Evolutionary conservation across 305 asterid species (phyloP), one percentile per base, ranked within the genome.

Genomic region (Fraxinus floribunda): DNA sequence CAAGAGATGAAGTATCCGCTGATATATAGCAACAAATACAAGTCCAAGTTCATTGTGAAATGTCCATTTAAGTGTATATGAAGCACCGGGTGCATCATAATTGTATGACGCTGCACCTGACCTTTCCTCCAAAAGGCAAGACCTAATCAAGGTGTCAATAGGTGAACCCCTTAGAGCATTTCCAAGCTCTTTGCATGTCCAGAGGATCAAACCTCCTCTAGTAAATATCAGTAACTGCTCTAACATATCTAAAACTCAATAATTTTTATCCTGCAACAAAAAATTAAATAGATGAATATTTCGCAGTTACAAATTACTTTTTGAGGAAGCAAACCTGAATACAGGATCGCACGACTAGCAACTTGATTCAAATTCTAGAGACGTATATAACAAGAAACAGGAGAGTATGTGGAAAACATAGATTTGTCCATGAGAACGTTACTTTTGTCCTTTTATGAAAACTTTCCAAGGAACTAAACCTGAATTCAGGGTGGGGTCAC

Each of bases 121-220:
- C 71, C 99, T 89, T 81, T 95, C 99, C 91, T 95, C 99, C 92
- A 95, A 88, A 76, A 95, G 95, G 91, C 98, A 95, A 44, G 99
- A 94, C 89, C 97, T 88, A 66, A 95, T 95, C 86, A 95, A 78
- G 66, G 97, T 88, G 83, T 94, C 97, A 78, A 95, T 95, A 0
- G 97, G 98, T 1, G 98, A 93, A 30, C 98, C 98, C 82, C 91
- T 91, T 32, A 95, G 97, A 60, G 97, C 98, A 89, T 92, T 94
- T 86, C 97, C 97, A 52, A 94, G 89, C 91, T 91, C 98, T 73
- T 89, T 95, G 88, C 93, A 95, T 1, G 97, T 92, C 99, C 99
- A 95, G 88, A 94, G 99, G 94, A 95, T 95, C 87, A 95, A 82
- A 16, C 99, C 97, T 73, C 97, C 97, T 88, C 99, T 87, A 7